phyloP scores from a whole-genome alignment of 331 rosid species.

The Rosa hybrid region DNA sequence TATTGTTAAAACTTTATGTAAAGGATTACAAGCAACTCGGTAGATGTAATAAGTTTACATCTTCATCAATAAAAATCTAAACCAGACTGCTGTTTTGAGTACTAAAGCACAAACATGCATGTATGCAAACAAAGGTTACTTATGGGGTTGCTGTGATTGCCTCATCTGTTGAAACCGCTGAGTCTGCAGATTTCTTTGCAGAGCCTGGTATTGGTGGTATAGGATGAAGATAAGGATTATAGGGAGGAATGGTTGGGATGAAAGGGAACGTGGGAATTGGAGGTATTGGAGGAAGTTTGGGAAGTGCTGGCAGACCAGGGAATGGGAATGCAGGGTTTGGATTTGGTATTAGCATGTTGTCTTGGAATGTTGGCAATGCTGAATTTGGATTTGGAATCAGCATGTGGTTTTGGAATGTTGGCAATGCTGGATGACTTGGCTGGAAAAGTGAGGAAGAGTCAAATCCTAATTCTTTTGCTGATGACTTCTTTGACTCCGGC shows the following conservation, averaged over 20 bases:
- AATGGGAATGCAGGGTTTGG: slow-evolving; percentile 5
- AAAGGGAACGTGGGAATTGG: not conserved
- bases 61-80: not conserved
- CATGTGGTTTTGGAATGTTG: not conserved
- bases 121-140: not conserved
- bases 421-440: not conserved
- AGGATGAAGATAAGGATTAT: not conserved
- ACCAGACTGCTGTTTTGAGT: not conserved
- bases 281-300: slow-evolving; percentile 9
- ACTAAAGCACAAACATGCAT: not conserved
- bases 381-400: slow-evolving; percentile 4
- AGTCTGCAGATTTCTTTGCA: not conserved
- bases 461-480: not conserved
- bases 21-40: not conserved
- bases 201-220: not conserved
- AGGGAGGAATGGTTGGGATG: not conserved
- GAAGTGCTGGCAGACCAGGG: not conserved
- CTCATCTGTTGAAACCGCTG: not conserved
- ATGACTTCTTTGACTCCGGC: not conserved
- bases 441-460: not conserved
- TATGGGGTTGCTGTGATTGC: not conserved
- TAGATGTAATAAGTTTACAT: not conserved
- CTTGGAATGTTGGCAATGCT: not conserved
- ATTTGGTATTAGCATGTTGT: not conserved
- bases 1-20: not conserved